Percentiles rank a stretch among this genome's conserved stretches.
These are phyloP conservation scores for Podaxis sp. DNA, from an alignment of 768 basidiomycete species.

Conservation along the genomic window DNA sequence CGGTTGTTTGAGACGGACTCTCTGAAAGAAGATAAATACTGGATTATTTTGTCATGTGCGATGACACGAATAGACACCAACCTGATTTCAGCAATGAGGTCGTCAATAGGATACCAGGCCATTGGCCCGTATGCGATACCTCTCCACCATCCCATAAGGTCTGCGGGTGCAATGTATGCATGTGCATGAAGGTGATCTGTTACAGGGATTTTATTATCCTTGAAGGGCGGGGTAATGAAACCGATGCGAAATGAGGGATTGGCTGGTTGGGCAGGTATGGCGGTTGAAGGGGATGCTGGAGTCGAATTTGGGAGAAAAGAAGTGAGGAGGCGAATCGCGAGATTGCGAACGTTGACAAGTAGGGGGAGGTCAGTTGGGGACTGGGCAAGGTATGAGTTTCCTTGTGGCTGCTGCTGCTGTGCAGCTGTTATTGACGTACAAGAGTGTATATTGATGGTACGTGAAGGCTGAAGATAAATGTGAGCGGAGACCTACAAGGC, in stretches of 20 bases:
- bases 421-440: conserved; percentile 34
- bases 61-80: conserved; percentile 25
- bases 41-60: conserved; percentile 1
- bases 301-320: conserved; percentile 38
- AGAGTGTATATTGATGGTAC: conserved; percentile 75
- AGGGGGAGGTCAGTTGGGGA: conserved; percentile 74
- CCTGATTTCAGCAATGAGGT: conserved; percentile 81
- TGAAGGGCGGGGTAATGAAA: conserved; percentile 77
- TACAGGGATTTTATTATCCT: conserved; percentile 73
- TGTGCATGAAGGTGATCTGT: conserved; percentile 78
- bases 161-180: conserved; percentile 61
- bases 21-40: conserved; percentile 30
- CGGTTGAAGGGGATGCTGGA: conserved; percentile 29
- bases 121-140: conserved; percentile 60
- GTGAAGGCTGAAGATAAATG: conserved; percentile 48
- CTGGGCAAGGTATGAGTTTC: conserved; percentile 28
- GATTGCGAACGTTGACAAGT: conserved; percentile 55
- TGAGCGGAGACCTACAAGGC: conserved; percentile 8
- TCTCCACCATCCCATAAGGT: conserved; percentile 72
- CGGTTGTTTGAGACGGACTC: conserved; percentile 82
- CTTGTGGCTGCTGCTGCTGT: conserved; percentile 6
- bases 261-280: conserved; percentile 24
- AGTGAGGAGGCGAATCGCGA: conserved; percentile 52
- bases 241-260: conserved; percentile 55
- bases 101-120: conserved; percentile 75